Evolutionary conservation across 2,329 filamentous ascomycete genomes (phyloP).

Genomic region (Pseudogymnoascus sp.): DNA sequence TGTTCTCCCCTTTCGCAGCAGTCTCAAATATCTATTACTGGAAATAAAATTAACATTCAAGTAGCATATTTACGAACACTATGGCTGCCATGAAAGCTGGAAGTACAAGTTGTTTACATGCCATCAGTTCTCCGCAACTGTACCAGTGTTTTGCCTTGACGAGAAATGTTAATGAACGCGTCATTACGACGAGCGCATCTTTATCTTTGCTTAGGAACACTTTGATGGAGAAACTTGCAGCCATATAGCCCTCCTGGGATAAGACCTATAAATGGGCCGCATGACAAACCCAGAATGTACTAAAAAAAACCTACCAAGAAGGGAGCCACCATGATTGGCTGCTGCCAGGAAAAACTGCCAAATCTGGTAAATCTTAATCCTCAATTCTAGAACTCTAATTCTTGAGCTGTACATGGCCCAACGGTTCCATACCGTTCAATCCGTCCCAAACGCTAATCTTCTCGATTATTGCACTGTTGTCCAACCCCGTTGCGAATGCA

Average conservation of each 20-base stretch:
- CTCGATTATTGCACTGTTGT: background rate
- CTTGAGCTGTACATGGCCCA: background rate
- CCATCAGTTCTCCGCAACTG: background rate
- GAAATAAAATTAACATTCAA: background rate
- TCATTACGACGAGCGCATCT: background rate
- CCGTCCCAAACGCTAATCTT: background rate
- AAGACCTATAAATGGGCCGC: too few species aligned
- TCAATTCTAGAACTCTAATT: background rate
- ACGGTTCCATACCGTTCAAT: background rate
- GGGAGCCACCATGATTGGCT: background rate
- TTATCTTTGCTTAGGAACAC: background rate
- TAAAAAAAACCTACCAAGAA: too few species aligned
- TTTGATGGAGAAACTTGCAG: background rate
- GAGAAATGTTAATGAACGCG: background rate
- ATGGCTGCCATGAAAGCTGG: slow-evolving; percentile 1
- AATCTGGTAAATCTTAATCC: background rate
- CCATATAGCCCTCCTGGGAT: too few species aligned
- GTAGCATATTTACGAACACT: slow-evolving; percentile 7
- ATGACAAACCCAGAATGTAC: too few species aligned
- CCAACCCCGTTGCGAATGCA: background rate
- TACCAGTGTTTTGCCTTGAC: background rate
- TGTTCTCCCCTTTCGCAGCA: background rate
- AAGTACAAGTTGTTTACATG: background rate
- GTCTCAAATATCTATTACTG: background rate
- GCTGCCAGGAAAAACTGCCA: background rate